Evolutionary conservation across 805 yeast species (phyloP).

Genomic region (Saccharomycopsis sp.): DNA sequence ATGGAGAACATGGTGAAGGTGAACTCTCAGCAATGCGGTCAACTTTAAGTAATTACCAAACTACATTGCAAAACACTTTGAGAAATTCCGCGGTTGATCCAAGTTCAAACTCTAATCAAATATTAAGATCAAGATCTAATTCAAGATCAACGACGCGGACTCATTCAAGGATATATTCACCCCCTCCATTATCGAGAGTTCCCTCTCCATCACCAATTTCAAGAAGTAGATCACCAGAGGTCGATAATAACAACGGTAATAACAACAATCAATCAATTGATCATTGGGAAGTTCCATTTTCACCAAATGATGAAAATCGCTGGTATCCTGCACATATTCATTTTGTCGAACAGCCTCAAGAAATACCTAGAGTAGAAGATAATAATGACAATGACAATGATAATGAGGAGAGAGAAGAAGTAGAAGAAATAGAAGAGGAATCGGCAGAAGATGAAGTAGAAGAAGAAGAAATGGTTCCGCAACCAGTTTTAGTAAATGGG

Average conservation of each 20-base stretch:
- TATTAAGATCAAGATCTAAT: conserved; percentile 12
- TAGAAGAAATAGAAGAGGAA: too few relatives aligned
- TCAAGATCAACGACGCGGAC: conserved; percentile 11
- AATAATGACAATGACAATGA: background rate
- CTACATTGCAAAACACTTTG: conserved; percentile 2
- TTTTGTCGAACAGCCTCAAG: background rate
- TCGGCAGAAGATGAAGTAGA: too few relatives aligned
- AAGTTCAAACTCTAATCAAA: conserved; percentile 4
- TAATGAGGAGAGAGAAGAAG: background rate
- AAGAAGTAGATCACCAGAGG: conserved; percentile 1
- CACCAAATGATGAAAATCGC: too few relatives aligned
- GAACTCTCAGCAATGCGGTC: background rate
- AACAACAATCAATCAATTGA: background rate
- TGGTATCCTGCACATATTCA: background rate
- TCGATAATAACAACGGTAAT: background rate
- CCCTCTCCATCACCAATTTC: conserved; percentile 10
- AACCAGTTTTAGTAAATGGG: too few relatives aligned
- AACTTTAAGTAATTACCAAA: background rate
- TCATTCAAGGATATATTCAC: conserved; percentile 13
- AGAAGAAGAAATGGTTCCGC: too few relatives aligned
- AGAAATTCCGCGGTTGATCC: conserved; percentile 5
- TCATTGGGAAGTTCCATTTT: too few relatives aligned
- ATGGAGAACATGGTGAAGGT: background rate
- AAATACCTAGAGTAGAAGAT: background rate
- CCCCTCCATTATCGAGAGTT: conserved; percentile 12